Base-by-base conservation (phyloP, 495 filamentous ascomycete species). In the Annulohypoxylon nitens region DNA sequence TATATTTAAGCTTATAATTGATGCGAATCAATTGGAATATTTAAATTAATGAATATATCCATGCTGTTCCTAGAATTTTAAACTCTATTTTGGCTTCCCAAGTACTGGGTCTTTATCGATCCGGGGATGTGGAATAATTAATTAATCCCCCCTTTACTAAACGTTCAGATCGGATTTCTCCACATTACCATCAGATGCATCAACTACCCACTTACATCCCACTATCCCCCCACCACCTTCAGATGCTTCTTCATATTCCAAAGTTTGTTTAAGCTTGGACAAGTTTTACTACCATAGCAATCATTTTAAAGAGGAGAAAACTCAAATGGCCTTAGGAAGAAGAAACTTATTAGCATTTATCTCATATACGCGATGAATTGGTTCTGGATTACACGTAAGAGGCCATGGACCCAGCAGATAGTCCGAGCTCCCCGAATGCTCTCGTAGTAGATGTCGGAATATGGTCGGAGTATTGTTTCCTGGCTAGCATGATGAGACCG, bases 351-450 rank as follows among this genome's bases (percentile, higher is more conserved):
- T 2, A 18, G 4, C 7, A 4, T 30, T 30, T 3, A 47, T 6
- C 16, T 12, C 8, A 18, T 8, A 6, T 20, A 47, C 4, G 3
- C 4, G 8, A 2, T 16, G 6, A 47, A 47, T 20, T 7, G 43
- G 8, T 47, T 20, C 20, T 25, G 1, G 12, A 51, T 25, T 51
- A 2, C 7, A 23, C 20, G 20, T 23, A 51, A 26, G 9, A 9
- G 16, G 20, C 2, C 3, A 51, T 23, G 47, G 6, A 18, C 48
- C 12, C 9, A 14, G 37, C 20, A 45, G 18, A 25, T 30, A 26
- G 51, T 63, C 61, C 61, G 30, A 48, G 61, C 30, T 39, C 48
- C 53, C 61, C 34, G 48, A 43, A 36, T 16, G 18, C 43, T 9
- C 43, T 34, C n/a, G 26, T 36, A 12, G 16, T 41, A 53, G 7